These are phyloP conservation scores for Hamamelis virginiana DNA, from an alignment of 164 flowering plant genomes.

Conservation along the genomic window DNA sequence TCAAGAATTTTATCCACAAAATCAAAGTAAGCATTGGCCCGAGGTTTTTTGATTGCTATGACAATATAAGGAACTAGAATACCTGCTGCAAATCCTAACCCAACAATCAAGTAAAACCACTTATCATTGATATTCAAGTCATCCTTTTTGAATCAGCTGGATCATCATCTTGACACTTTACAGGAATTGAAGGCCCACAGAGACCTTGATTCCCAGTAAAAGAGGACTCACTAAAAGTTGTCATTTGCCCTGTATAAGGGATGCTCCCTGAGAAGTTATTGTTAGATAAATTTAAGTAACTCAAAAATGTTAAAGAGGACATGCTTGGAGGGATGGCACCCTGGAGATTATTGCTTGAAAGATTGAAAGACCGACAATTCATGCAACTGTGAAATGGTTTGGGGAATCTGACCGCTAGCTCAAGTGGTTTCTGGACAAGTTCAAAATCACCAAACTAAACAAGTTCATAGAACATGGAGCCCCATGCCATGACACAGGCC, in stretches of 20 bases:
- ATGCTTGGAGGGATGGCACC: constrained; percentile 47
- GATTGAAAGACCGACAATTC: constrained; percentile 41
- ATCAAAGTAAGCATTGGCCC: constrained; percentile 36
- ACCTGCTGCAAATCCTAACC: constrained; percentile 44
- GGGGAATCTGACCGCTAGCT: constrained; percentile 39
- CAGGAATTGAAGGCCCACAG: constrained; percentile 37
- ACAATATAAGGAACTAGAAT: constrained; percentile 21
- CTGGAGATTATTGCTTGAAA: constrained; percentile 41
- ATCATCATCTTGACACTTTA: constrained; percentile 15
- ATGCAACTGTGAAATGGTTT: constrained; percentile 23
- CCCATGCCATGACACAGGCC: too few relatives aligned
- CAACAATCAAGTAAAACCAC: constrained; percentile 41
- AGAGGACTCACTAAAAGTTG: constrained; percentile 26
- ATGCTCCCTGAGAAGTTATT: constrained; percentile 44
- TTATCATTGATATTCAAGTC: constrained; percentile 12
- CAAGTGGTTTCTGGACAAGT: constrained; percentile 40
- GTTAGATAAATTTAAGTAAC: constrained; percentile 40
- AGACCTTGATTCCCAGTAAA: constrained; percentile 37
- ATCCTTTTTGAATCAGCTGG: not conserved
- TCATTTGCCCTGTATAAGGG: constrained; percentile 34
- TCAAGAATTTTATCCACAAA: constrained; percentile 12
- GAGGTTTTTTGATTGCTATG: constrained; percentile 26
- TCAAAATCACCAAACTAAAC: constrained; percentile 26
- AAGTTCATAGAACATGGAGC: too few relatives aligned
- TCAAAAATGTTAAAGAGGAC: constrained; percentile 25